Evolutionary conservation across 2,329 filamentous ascomycete species (phyloP), one percentile per base, ranked within the genome.

Genomic region (Aphanoascus verrucosus): DNA sequence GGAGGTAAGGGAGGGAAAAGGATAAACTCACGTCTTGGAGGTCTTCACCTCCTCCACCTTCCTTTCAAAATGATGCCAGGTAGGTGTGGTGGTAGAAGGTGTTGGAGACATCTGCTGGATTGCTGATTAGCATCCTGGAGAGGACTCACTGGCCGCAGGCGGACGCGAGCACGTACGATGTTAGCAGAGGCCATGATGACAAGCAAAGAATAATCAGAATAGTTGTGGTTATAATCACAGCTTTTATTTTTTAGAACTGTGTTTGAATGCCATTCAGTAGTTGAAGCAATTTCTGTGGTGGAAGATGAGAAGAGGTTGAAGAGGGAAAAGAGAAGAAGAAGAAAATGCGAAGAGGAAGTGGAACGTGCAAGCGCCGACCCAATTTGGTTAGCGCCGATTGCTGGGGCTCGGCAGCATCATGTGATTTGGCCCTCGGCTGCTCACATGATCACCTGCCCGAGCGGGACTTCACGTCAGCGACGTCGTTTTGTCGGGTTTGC

Each of bases 21-120:
- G 49, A 17, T 34, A 41, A 28, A 79, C 84, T 73, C 83, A 95
- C 93, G 83, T 88, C 73, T 97, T 98, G 34, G 86, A 86, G 47
- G 88, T 82, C 66, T 88, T 91, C 63, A 90, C 82, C 61, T 90
- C 85, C 61, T 90, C 85, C 55, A 94, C 82, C 66, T 87, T 86
- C 67, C 79, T 78, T 63, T 93, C 85, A 71, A 96, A 96, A 59
- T 79, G 74, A 71, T 86, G 81, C 69, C 80, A 83, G 64, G 78
- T 73, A 57, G 85, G 82, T 63, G 83, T 86, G 52, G 85, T 76
- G 52, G 84, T 85, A 57, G 86, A 87, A 62, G 85, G 76, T 57
- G 78, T 77, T 57, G 85, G 83, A 62, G 86, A 88, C 68, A 80
- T 79, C 82, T 85, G 67, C 56, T 52, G 50, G 61, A 44, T 53